Conservation (phyloP, 495 filamentous ascomycete species). For the Neurospora sp. region DNA sequence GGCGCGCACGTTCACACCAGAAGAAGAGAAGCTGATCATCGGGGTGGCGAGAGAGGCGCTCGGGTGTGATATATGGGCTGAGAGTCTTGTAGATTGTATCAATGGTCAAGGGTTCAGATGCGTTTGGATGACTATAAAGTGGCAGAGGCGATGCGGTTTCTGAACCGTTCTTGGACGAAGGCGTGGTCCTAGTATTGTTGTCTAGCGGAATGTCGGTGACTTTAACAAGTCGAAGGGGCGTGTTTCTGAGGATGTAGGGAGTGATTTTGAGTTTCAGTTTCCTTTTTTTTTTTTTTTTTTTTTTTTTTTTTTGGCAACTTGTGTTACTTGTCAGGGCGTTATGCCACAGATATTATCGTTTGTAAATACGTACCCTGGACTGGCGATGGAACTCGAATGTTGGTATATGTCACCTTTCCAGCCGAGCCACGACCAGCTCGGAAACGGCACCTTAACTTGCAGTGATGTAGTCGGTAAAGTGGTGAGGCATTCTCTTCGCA, state of each 20-base stretch:
- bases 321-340: no score
- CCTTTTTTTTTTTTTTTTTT: not conserved
- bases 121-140: not conserved
- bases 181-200: not conserved
- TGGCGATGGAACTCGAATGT: accelerated
- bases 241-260: not conserved
- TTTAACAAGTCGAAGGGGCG: not conserved
- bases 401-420: not conserved
- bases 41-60: not conserved
- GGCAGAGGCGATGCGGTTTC: not conserved
- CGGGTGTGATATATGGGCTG: not conserved
- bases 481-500: not conserved
- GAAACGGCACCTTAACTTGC: constrained; percentile 1
- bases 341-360: no score
- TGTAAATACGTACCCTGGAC: not conserved
- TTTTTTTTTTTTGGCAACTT: not conserved
- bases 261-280: not conserved
- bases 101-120: not conserved
- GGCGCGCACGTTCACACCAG: not conserved
- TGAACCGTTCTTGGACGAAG: not conserved
- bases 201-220: not conserved
- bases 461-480: not conserved
- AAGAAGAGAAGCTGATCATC: not conserved
- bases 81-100: not conserved
- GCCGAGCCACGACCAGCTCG: constrained; percentile 16